Conservation (phyloP, 306 rosid genomes). For the Calophaca sinica region DNA sequence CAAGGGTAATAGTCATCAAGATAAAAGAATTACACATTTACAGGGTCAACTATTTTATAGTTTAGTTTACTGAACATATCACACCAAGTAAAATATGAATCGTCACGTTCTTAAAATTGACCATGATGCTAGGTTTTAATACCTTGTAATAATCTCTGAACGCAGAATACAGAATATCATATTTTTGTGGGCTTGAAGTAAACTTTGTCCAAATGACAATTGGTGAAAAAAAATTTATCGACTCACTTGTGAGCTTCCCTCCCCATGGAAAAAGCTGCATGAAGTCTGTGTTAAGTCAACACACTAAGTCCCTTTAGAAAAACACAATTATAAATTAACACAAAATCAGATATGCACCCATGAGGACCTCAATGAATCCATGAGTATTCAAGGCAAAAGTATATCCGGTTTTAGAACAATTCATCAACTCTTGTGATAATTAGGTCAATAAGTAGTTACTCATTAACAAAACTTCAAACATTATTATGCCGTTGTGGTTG, state of each 20-base stretch:
- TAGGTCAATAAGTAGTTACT: constrained; percentile 7
- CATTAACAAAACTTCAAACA: constrained; percentile 13
- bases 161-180: constrained; percentile 73
- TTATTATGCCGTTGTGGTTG: neutral
- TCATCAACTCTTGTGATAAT: neutral
- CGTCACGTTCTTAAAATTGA: neutral
- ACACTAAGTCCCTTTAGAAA: constrained; percentile 50
- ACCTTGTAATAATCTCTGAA: constrained; percentile 94
- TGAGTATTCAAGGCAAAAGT: too few species aligned
- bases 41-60: constrained; percentile 27
- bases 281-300: constrained; percentile 69
- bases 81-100: constrained; percentile 1
- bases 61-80: constrained; percentile 28
- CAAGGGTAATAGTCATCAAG: neutral
- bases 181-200: constrained; percentile 61
- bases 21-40: constrained; percentile 15
- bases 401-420: too few species aligned
- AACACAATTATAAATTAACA: constrained; percentile 27
- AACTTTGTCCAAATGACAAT: constrained; percentile 96
- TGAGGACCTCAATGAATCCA: too few species aligned
- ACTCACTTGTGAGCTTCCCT: constrained; percentile 94
- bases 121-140: constrained; percentile 29
- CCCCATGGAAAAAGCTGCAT: constrained; percentile 99
- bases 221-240: constrained; percentile 84
- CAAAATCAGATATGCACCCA: too few species aligned